Base-by-base conservation (phyloP, 805 yeast genomes). In the Blastobotrys chiropterorum region DNA sequence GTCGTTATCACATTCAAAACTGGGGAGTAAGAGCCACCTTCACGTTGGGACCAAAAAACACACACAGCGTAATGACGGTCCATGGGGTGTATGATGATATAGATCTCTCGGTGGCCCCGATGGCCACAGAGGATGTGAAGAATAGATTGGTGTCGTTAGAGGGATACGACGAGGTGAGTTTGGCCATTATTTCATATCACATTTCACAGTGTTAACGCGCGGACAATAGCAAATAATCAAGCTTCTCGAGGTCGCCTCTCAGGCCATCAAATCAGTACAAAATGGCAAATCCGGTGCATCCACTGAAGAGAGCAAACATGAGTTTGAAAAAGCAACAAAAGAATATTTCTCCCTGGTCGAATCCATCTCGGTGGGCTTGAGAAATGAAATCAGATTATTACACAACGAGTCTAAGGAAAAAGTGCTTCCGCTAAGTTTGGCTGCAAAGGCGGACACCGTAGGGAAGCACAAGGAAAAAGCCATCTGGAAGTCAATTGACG, bases 361-460 rank as follows among this genome's bases (percentile, higher is more conserved):
- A 60, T 72, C 68, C 34, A 75, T 85, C 3, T 81, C 90, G 2
- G 75, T 79, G 14, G 73, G 73, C 44, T 66, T 86, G 34, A 72
- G 90, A n/a, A 74, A 76, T 46, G 95, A 86, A 59, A 80, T 86
- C 44, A 79, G 80, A 61, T 60, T 77, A 13, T 71, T 85, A 66
- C 90, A 86, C 66, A 59, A 57, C 5, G 67, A 67, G 30, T 69
- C 72, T 48, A 73, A 74, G 51, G 72, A 73, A 16, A 76, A 75
- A 47, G 77, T 86, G 40, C 70, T 86, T 22, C 94, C 95, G 1
- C 76, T 85, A 2, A 74, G 77, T 42, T 78, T 86, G 20, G 85
- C 83, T 48, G 82, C 82, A 56, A 83, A 84, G 68, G 87, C 89
- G 38, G 79, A 86, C 3, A 75, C 78, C 69, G 75, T 84, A 26